Percentiles rank a stretch among this genome's conserved stretches.
Evolutionary conservation across 495 filamentous ascomycete genomes (phyloP).

Genomic region (Aspergillus hancockii): DNA sequence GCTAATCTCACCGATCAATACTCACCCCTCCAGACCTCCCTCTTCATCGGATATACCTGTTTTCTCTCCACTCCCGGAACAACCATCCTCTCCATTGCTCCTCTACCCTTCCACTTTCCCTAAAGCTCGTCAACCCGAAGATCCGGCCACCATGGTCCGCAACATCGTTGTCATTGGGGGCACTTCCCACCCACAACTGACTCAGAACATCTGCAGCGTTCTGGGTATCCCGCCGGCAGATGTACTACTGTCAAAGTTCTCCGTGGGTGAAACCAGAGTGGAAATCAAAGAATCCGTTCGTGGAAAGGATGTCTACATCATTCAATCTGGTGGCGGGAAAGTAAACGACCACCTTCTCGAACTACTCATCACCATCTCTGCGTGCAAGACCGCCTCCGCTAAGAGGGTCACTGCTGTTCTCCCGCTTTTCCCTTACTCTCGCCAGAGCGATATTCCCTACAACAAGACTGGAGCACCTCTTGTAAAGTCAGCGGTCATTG

Average conservation of each 20-base stretch:
- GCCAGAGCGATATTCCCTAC: slow-evolving; percentile 94
- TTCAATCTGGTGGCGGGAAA: slow-evolving; percentile 84
- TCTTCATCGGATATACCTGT: slow-evolving; percentile 33
- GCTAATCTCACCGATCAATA: slow-evolving; percentile 28
- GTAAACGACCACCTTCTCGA: slow-evolving; percentile 97
- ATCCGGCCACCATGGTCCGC: slow-evolving; percentile 70
- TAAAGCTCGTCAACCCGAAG: slow-evolving; percentile 10
- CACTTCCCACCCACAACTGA: slow-evolving; percentile 86
- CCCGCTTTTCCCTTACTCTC: slow-evolving; percentile 92
- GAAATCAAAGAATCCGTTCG: slow-evolving; percentile 95
- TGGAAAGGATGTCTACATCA: slow-evolving; percentile 97
- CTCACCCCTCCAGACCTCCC: slow-evolving; percentile 39
- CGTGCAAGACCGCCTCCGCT: slow-evolving; percentile 95
- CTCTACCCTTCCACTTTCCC: slow-evolving; percentile 17
- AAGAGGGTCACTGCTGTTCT: slow-evolving; percentile 89
- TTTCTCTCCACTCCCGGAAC: slow-evolving; percentile 31
- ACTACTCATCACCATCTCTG: slow-evolving; percentile 92
- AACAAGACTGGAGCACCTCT: slow-evolving; percentile 91
- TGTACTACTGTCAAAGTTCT: slow-evolving; percentile 85
- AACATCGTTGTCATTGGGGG: slow-evolving; percentile 95
- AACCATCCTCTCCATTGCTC: slow-evolving; percentile 19
- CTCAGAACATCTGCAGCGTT: slow-evolving; percentile 78
- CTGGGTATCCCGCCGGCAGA: slow-evolving; percentile 83
- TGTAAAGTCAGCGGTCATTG: slow-evolving; percentile 61
- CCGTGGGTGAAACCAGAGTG: slow-evolving; percentile 89